Evolutionary conservation across 805 yeast species (phyloP).

Genomic region (Pichia manshurica): DNA sequence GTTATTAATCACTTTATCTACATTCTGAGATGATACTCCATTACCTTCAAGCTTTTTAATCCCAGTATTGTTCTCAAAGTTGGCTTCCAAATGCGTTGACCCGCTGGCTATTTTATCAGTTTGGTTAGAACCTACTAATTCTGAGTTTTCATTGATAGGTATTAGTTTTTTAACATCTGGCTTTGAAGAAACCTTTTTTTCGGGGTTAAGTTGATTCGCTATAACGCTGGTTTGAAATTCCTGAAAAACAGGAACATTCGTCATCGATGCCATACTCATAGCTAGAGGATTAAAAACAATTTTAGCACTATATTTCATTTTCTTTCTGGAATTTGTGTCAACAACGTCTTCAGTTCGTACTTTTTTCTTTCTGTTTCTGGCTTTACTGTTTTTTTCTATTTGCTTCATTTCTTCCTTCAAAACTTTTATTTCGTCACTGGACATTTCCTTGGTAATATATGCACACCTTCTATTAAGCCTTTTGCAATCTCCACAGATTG

Average conservation of each 20-base stretch:
- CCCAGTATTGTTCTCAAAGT: too few relatives aligned
- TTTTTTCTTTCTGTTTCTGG: slow-evolving; percentile 32
- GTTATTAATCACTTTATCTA: too few relatives aligned
- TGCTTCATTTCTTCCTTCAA: slow-evolving; percentile 34
- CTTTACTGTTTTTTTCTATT: slow-evolving; percentile 37
- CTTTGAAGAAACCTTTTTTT: too few relatives aligned
- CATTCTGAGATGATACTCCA: too few relatives aligned
- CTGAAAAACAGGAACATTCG: slow-evolving; percentile 3
- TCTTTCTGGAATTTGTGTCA: not conserved
- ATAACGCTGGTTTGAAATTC: not conserved
- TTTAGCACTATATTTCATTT: slow-evolving; percentile 8
- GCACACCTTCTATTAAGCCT: slow-evolving; percentile 43
- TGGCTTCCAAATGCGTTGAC: too few relatives aligned
- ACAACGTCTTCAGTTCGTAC: slow-evolving; percentile 7
- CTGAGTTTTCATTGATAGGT: too few relatives aligned
- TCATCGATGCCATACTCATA: slow-evolving; percentile 15
- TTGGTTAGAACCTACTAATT: too few relatives aligned
- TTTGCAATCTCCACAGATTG: slow-evolving; percentile 45
- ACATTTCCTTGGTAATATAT: slow-evolving; percentile 43
- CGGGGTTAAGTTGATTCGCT: too few relatives aligned
- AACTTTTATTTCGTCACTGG: slow-evolving; percentile 31
- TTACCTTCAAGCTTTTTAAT: too few relatives aligned
- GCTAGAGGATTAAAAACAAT: slow-evolving; percentile 29
- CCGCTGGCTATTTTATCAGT: too few relatives aligned
- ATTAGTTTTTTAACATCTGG: too few relatives aligned